These are phyloP conservation scores for Mycena floridula DNA, from an alignment of 768 basidiomycete species.

Conservation along the genomic window DNA sequence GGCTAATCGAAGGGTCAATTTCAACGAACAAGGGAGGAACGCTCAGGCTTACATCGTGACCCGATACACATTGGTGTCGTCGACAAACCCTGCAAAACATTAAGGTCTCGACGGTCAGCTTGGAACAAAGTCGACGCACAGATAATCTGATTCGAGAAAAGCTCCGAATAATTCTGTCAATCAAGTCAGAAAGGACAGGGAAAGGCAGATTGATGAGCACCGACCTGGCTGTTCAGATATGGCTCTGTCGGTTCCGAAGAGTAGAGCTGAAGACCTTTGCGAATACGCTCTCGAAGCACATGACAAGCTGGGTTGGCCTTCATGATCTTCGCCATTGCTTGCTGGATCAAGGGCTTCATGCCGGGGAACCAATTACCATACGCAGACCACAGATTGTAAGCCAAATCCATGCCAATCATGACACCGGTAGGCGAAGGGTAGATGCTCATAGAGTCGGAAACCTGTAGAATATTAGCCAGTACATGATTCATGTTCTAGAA, in stretches of 20 bases:
- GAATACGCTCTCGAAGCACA: slow-evolving; percentile 95
- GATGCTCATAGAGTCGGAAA: slow-evolving; percentile 96
- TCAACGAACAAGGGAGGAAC: background rate
- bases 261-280: slow-evolving; percentile 96
- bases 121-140: slow-evolving; percentile 39
- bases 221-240: slow-evolving; percentile 90
- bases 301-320: slow-evolving; percentile 98
- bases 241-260: slow-evolving; percentile 99
- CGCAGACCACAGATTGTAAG: slow-evolving; percentile 97
- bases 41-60: slow-evolving; percentile 68
- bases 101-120: background rate
- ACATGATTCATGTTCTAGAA: background rate
- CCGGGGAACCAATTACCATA: slow-evolving; percentile 99
- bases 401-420: slow-evolving; percentile 97
- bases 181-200: slow-evolving; percentile 1
- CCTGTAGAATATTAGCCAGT: slow-evolving; percentile 30
- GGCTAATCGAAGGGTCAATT: slow-evolving; percentile 36
- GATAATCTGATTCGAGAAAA: slow-evolving; percentile 98
- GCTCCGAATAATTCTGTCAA: slow-evolving; percentile 91
- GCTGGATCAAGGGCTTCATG: slow-evolving; percentile 94
- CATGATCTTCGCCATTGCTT: slow-evolving; percentile 99
- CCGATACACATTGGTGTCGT: slow-evolving; percentile 99
- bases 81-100: slow-evolving; percentile 78
- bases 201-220: slow-evolving; percentile 5
- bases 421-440: slow-evolving; percentile 99